These are phyloP conservation scores for Chlamydomonas sp. DNA, from an alignment of 139 green algal species.

Conservation along the genomic window DNA sequence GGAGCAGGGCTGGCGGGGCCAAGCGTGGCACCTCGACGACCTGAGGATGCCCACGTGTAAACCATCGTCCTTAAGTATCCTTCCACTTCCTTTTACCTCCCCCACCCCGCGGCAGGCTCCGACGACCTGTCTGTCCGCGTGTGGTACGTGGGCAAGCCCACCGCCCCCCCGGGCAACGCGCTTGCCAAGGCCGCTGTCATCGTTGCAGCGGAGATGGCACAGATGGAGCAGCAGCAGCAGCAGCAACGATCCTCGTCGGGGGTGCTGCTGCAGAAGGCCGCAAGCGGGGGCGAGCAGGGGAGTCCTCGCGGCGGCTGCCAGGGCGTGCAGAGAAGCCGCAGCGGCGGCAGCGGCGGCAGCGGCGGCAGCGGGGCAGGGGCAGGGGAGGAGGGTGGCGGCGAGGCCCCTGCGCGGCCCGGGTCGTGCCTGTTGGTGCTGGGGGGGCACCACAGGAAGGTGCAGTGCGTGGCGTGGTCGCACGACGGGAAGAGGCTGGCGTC, in stretches of 20 bases:
- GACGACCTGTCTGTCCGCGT: conserved; percentile 32
- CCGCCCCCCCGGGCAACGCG: background rate
- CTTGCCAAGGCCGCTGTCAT: conserved; percentile 11
- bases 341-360: background rate
- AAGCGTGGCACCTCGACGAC: too few species aligned
- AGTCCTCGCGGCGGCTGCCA: background rate
- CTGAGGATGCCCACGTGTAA: too few species aligned
- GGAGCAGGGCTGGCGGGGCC: too few species aligned
- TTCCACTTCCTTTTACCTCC: background rate
- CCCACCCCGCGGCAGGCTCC: conserved; percentile 2
- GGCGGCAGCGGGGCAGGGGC: background rate
- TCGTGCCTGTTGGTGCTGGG: conserved; percentile 20
- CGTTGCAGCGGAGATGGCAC: background rate
- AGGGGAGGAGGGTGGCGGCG: background rate
- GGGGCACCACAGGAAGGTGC: conserved; percentile 31
- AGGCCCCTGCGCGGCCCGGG: background rate
- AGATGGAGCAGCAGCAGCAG: background rate
- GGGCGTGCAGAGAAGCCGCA: background rate
- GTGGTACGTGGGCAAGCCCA: conserved; percentile 11
- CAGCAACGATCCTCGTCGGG: background rate
- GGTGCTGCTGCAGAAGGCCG: background rate
- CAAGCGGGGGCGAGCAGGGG: too few species aligned
- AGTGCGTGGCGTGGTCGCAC: conserved; percentile 24
- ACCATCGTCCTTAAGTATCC: too few species aligned
- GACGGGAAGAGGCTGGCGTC: conserved; percentile 12